Evolutionary conservation across 371 early-diverging fungal species (phyloP), one percentile per base, ranked within the genome.

Genomic region (Choanephora cucurbitarum): DNA sequence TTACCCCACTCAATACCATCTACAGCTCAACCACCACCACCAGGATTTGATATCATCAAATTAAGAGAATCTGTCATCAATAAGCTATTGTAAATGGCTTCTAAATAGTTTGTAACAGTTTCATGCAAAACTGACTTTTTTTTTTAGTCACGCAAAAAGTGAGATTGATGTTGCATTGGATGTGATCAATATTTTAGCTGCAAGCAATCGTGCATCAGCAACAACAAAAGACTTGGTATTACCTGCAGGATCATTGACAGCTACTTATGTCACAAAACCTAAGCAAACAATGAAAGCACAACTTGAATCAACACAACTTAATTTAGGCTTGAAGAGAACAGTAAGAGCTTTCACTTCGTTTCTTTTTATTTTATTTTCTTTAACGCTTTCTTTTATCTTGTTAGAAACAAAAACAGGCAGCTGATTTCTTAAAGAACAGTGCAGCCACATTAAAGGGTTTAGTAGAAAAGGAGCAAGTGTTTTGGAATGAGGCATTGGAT

Each of bases 121-220:
- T 17, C 7, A 18, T 28, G 22, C 14, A 23, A 24, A 28, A 14
- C 18, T 39, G 17, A 5, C 14, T 17, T 55, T 40, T 22, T 28
- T 39, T 43, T 28, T 34, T 58, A 84, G 84, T 58, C 73, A 83
- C 60, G 90, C 88, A 11, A 86, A 89, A 58, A 82, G 86, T 44
- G 90, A 89, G 64, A 84, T 89, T 53, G 84, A 85, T 31, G 86
- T 89, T 13, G 86, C 90, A 1, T 49, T 89, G 60, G 90, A 89
- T 52, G 82, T 86, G n/a, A 85, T 89, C 55, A 87, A 86, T 31
- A 80, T 87, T 15, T 64, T 89, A 21, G 66, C 85, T 14, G 70
- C 83, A 5, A 75, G 79, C 0, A 80, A 80, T 7, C 74, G 78
- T 14, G 28, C 59, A 1, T 58, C 60, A n/a, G 44, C 58, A 41